phyloP scores from a whole-genome alignment of 2,329 filamentous ascomycete species.

The Shiraia bambusicola region DNA sequence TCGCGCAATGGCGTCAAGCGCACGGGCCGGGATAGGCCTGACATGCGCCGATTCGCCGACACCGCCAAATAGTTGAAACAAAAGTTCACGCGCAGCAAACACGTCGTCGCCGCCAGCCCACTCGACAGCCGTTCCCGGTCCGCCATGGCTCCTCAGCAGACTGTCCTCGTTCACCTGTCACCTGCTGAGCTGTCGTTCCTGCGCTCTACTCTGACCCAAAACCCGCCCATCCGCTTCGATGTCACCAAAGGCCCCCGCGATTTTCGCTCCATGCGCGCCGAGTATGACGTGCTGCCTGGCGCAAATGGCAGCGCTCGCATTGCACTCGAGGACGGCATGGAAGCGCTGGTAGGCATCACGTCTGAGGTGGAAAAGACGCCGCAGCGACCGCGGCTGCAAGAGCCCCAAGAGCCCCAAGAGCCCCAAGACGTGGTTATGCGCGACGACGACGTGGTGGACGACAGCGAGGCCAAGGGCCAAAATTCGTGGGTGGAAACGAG shows the following conservation, averaged over 20 bases:
- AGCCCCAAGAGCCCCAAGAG: too few species aligned
- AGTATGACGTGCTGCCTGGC: conserved; percentile 84
- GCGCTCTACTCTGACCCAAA: conserved; percentile 78
- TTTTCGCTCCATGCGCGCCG: conserved; percentile 87
- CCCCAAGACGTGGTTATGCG: conserved; percentile 50
- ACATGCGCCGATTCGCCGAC: conserved; percentile 25
- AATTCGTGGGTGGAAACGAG: conserved; percentile 84
- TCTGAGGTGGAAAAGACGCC: conserved; percentile 82
- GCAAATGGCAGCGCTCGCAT: conserved; percentile 92
- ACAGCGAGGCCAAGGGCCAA: conserved; percentile 47
- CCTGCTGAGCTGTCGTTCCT: conserved; percentile 96
- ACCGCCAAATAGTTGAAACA: conserved; percentile 13
- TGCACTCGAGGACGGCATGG: conserved; percentile 91
- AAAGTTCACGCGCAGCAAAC: conserved; percentile 12
- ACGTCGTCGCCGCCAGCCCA: conserved; percentile 1
- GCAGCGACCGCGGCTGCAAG: conserved; percentile 25
- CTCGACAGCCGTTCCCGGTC: conserved; percentile 9
- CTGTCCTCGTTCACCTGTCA: conserved; percentile 72
- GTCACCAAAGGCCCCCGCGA: conserved; percentile 62
- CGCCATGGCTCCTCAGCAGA: conserved; percentile 37
- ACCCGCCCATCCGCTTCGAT: conserved; percentile 86
- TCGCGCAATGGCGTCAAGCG: conserved; percentile 25
- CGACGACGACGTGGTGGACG: conserved; percentile 29
- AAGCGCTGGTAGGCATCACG: conserved; percentile 94
- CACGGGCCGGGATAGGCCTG: conserved; percentile 8